Evolutionary conservation across 148 eudicot genomes (phyloP), one percentile per base, ranked within the genome.

Genomic region (Persicaria maculosa): DNA sequence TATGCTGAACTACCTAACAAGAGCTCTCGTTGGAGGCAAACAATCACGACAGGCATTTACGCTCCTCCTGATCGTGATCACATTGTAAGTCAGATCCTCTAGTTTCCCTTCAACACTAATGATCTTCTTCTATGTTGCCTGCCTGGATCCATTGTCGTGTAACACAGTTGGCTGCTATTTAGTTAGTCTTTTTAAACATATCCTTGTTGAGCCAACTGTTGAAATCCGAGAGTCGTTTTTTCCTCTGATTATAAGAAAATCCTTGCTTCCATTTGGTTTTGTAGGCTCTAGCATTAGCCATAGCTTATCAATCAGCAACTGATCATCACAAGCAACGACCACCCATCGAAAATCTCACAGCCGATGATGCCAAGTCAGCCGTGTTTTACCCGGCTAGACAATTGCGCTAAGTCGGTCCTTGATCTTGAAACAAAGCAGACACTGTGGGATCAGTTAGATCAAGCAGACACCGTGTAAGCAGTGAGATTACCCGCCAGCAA

Each of bases 1-100:
- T 91, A 89, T 19, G 68, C 76, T 11, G 74, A 75, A 73, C 83
- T 93, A 69, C 44, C 80, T 2, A 74, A 88, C 75, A 83, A 86
- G 9, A 88, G 89, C 47, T 68, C 93, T 22, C 84, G 84, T 22
- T 78, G 93, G 80, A 89, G 86, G 79, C 86, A 70, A 16, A 83
- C 92, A 9, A 76, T 91, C 75, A 88, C 97, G 11, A 86, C 97
- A 1, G 97, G 98, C 46, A 89, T 93, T 71, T 93, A 88, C 76
- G 92, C 97, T 68, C 97, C 86, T 59, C 97, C 92, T 0, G 91
- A 86, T 48, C 83, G 81, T 44, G 98, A 91, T 85, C 97, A 93
- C 82, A 82, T 93, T 22, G 98, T 93, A 84, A 81, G 97, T 72
- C 48, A 16, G 10, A 3, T 14, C 12, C 20, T 7, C 69, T 8